phyloP scores from a whole-genome alignment of 148 eudicot genomes.

The Rhododendron ovatum region DNA sequence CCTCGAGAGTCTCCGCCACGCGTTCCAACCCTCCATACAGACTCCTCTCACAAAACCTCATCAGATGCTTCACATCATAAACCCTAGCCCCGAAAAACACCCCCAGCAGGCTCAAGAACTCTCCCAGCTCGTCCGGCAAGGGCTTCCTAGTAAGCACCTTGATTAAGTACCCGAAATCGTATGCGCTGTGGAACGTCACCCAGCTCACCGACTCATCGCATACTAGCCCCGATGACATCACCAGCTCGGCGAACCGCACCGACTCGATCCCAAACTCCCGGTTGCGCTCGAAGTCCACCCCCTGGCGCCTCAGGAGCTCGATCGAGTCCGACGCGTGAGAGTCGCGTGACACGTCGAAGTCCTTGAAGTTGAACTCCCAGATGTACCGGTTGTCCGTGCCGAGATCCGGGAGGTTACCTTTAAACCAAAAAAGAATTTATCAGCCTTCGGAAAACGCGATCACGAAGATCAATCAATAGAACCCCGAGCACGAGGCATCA shows the following conservation, averaged over 20 bases:
- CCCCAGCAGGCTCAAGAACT: slow-evolving; percentile 29
- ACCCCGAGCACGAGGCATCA: neutral
- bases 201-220: slow-evolving; percentile 46
- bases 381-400: slow-evolving; percentile 31
- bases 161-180: slow-evolving; percentile 56
- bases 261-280: slow-evolving; percentile 36
- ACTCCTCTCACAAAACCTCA: slow-evolving; percentile 37
- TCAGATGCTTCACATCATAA: slow-evolving; percentile 63
- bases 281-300: slow-evolving; percentile 34
- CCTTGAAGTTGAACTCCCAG: slow-evolving; percentile 69
- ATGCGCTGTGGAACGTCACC: slow-evolving; percentile 64
- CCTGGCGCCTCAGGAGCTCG: slow-evolving; percentile 32
- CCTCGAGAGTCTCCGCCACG: slow-evolving; percentile 33
- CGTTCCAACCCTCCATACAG: slow-evolving; percentile 61
- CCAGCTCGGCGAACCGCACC: slow-evolving; percentile 38
- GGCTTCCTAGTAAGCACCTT: slow-evolving; percentile 39
- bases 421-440: neutral
- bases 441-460: neutral
- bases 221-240: slow-evolving; percentile 62
- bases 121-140: slow-evolving; percentile 32
- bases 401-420: slow-evolving; percentile 49
- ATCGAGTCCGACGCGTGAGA: slow-evolving; percentile 39
- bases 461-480: neutral
- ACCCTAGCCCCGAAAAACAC: slow-evolving; percentile 45
- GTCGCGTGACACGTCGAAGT: slow-evolving; percentile 38